These are phyloP conservation scores for Rhododendron kiyosumense DNA, from an alignment of 148 eudicot species.

Conservation along the genomic window DNA sequence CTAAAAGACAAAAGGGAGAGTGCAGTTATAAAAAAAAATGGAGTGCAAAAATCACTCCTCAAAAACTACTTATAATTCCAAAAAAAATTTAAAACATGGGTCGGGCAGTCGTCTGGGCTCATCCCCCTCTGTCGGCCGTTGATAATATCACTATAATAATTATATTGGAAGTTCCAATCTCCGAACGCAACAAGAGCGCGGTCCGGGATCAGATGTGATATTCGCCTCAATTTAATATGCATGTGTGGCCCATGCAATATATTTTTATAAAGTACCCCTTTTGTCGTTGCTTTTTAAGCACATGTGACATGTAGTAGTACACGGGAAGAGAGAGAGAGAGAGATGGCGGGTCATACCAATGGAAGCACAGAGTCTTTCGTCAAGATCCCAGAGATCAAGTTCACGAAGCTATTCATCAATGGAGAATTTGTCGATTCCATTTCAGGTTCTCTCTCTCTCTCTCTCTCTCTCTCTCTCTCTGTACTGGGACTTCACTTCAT, in stretches of 20 bases:
- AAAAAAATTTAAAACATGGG: too few species aligned
- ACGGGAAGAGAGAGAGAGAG: constrained; percentile 13
- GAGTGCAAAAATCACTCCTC: too few species aligned
- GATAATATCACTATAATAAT: too few species aligned
- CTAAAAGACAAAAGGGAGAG: too few species aligned
- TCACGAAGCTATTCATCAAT: constrained; percentile 84
- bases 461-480: not conserved
- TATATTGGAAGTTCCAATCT: too few species aligned
- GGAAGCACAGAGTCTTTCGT: constrained; percentile 7
- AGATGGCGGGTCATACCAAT: constrained; percentile 12
- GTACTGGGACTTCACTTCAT: not conserved
- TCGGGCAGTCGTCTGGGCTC: too few species aligned
- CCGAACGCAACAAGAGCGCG: not conserved
- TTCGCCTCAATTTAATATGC: not conserved
- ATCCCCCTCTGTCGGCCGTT: too few species aligned
- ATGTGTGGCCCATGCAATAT: not conserved
- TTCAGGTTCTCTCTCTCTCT: constrained; percentile 40
- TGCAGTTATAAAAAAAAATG: too few species aligned
- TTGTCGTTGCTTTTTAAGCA: not conserved
- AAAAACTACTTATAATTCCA: too few species aligned
- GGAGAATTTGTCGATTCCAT: constrained; percentile 72
- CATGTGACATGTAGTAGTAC: not conserved
- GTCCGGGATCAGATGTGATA: not conserved
- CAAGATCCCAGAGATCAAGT: constrained; percentile 58
- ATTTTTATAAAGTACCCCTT: not conserved